Conservation (phyloP, 805 yeast species). For the Citeromyces matritensis region DNA sequence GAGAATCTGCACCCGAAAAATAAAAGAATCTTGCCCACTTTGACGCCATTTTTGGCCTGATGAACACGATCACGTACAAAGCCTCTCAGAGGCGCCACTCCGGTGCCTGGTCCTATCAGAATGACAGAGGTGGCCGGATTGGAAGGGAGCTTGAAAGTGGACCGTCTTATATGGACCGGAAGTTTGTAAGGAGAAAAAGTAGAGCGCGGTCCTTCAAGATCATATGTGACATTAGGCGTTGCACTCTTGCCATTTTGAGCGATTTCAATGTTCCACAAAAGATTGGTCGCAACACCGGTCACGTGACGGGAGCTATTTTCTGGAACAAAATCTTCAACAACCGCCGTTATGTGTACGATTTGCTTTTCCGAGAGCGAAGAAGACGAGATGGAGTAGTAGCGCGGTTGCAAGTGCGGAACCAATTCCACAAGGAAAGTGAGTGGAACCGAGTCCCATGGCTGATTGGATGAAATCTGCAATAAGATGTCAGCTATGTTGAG, state of each 20-base stretch:
- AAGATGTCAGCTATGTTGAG: slow-evolving; percentile 70
- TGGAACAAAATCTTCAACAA: slow-evolving; percentile 54
- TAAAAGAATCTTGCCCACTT: slow-evolving; percentile 58
- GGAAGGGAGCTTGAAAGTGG: slow-evolving; percentile 86
- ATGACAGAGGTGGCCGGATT: slow-evolving; percentile 75
- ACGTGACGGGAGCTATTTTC: slow-evolving; percentile 21
- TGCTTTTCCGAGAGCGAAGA: slow-evolving; percentile 68
- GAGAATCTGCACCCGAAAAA: slow-evolving; percentile 81
- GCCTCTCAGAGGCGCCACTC: slow-evolving; percentile 97
- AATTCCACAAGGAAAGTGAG: slow-evolving; percentile 75
- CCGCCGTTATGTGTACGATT: slow-evolving; percentile 75
- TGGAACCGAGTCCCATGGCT: slow-evolving; percentile 66
- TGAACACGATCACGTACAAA: slow-evolving; percentile 78
- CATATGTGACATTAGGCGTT: slow-evolving; percentile 40
- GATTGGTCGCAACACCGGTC: slow-evolving; percentile 85
- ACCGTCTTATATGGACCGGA: slow-evolving; percentile 89
- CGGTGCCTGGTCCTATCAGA: slow-evolving; percentile 97
- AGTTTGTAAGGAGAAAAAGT: slow-evolving; percentile 38
- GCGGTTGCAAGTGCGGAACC: slow-evolving; percentile 73
- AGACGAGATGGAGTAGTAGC: slow-evolving; percentile 93
- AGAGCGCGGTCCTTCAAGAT: slow-evolving; percentile 74
- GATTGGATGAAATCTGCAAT: slow-evolving; percentile 41
- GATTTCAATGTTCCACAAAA: slow-evolving; percentile 57
- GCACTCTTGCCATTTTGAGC: slow-evolving; percentile 31
- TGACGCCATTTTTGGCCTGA: slow-evolving; percentile 28